Conservation (phyloP, 805 yeast genomes). For the Maudiozyma bulderi region DNA sequence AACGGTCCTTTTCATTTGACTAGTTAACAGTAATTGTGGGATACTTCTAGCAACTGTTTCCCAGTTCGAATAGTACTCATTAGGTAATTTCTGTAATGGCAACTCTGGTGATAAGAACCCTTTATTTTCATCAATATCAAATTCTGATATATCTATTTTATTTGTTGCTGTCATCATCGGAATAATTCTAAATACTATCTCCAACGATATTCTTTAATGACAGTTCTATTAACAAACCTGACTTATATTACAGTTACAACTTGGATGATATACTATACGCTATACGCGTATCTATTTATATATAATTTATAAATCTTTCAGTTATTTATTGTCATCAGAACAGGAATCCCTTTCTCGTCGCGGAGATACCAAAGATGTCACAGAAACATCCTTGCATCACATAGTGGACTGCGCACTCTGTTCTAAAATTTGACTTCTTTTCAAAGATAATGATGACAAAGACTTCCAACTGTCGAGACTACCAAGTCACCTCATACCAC, state of each 20-base stretch:
- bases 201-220: not conserved
- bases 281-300: too few relatives aligned
- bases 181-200: not conserved
- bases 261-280: too few relatives aligned
- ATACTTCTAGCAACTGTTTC: constrained; percentile 55
- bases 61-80: constrained; percentile 65
- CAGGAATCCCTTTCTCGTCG: too few relatives aligned
- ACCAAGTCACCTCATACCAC: too few relatives aligned
- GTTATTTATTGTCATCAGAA: not conserved
- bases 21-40: constrained; percentile 57
- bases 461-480: too few relatives aligned
- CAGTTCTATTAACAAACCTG: too few relatives aligned
- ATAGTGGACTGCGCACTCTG: not conserved
- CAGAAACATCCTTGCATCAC: constrained; percentile 3
- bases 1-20: constrained; percentile 50
- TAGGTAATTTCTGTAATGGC: constrained; percentile 55
- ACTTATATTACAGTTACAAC: not conserved
- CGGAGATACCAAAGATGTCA: not conserved
- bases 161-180: not conserved
- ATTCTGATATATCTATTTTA: constrained; percentile 47
- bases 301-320: not conserved
- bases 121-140: constrained; percentile 55
- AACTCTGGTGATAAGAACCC: constrained; percentile 71
- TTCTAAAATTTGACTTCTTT: not conserved
- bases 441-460: not conserved